Evolutionary conservation across 345 rosid species (phyloP).

Genomic region (Rhodomyrtus tomentosa): DNA sequence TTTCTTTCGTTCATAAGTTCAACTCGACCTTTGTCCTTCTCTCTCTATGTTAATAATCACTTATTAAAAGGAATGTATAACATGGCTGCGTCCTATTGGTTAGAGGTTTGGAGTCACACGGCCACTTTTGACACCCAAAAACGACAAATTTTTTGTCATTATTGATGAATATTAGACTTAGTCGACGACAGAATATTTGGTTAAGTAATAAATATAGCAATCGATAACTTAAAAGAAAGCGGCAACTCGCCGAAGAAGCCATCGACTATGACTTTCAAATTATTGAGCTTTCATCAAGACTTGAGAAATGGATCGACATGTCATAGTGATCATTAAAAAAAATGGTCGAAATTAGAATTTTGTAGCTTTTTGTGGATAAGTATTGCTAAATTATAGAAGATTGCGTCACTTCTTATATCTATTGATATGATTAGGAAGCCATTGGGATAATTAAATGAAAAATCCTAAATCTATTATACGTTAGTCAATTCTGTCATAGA

Average conservation of each 20-base stretch:
- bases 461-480: too few relatives aligned
- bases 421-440: neutral
- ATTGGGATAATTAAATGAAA: too few relatives aligned
- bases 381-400: neutral
- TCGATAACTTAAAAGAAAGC: neutral
- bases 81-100: neutral
- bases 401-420: neutral
- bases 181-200: neutral
- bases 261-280: neutral
- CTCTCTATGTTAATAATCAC: neutral
- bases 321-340: too few relatives aligned
- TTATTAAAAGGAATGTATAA: neutral
- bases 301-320: too few relatives aligned
- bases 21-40: neutral
- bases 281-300: neutral
- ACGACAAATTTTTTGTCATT: neutral
- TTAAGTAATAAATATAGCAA: neutral
- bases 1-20: neutral
- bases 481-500: too few relatives aligned
- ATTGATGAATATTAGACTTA: neutral
- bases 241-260: neutral
- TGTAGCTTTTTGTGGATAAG: neutral
- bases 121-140: neutral
- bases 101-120: neutral
- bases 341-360: too few relatives aligned